phyloP scores from a whole-genome alignment of 768 basidiomycete species.

The Auriscalpium orientale region DNA sequence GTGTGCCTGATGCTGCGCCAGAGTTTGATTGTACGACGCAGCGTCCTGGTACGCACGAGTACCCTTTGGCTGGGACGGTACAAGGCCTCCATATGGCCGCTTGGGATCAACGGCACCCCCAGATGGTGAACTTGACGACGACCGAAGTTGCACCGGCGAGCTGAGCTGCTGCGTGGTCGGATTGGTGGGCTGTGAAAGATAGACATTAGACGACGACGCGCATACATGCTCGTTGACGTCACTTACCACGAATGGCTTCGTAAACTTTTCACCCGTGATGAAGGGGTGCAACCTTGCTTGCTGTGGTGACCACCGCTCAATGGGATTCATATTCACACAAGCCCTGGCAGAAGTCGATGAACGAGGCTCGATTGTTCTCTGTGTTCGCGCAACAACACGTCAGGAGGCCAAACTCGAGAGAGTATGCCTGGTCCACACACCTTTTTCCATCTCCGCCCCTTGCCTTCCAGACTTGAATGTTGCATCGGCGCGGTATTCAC shows the following conservation, averaged over 20 bases:
- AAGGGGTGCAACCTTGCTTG: slow-evolving; percentile 95
- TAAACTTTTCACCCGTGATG: slow-evolving; percentile 95
- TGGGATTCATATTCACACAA: slow-evolving; percentile 89
- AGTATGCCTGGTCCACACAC: slow-evolving; percentile 30
- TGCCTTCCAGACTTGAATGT: slow-evolving; percentile 64
- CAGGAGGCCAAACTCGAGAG: neutral
- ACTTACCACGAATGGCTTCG: slow-evolving; percentile 75
- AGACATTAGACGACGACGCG: too few species aligned
- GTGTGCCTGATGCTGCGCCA: slow-evolving; percentile 89
- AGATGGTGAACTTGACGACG: slow-evolving; percentile 25
- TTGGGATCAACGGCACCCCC: slow-evolving; percentile 53
- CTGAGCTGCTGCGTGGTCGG: slow-evolving; percentile 6
- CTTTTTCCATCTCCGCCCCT: slow-evolving; percentile 83
- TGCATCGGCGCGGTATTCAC: slow-evolving; percentile 93
- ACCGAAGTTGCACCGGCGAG: slow-evolving; percentile 14
- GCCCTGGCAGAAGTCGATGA: slow-evolving; percentile 97
- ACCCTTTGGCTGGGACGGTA: slow-evolving; percentile 82
- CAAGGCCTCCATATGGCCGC: slow-evolving; percentile 88
- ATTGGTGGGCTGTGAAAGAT: neutral
- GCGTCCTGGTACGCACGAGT: slow-evolving; percentile 87
- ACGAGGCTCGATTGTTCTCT: slow-evolving; percentile 93
- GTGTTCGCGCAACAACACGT: neutral
- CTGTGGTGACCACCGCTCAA: slow-evolving; percentile 94
- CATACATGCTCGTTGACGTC: neutral
- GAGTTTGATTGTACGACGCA: slow-evolving; percentile 88